Conservation (phyloP, 2,329 filamentous ascomycete genomes). For the Colletotrichum euphorbiae region DNA sequence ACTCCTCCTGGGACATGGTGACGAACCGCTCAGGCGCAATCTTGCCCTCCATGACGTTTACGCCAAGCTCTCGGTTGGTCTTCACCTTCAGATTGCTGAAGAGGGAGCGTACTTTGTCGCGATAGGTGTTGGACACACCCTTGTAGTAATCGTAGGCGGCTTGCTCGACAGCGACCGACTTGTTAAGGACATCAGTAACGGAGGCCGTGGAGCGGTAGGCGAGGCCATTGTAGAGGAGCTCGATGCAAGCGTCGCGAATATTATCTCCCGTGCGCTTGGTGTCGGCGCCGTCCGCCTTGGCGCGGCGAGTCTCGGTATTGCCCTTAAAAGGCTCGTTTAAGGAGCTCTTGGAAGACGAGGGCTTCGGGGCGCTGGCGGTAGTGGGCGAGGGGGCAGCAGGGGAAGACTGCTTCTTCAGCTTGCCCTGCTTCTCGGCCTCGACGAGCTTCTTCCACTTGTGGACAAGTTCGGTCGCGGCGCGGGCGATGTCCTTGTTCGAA, state of each 20-base stretch:
- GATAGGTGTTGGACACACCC: constrained; percentile 81
- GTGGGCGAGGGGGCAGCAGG: constrained; percentile 67
- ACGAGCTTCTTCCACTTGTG: constrained; percentile 88
- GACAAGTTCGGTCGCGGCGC: constrained; percentile 84
- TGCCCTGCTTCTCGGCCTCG: constrained; percentile 69
- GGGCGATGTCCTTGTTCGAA: constrained; percentile 82
- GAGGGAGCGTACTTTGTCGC: constrained; percentile 88
- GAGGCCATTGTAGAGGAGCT: constrained; percentile 93
- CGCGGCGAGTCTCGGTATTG: constrained; percentile 80
- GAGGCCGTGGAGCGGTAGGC: constrained; percentile 77
- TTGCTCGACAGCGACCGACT: constrained; percentile 83
- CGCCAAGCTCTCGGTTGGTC: constrained; percentile 82
- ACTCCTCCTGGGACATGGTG: constrained; percentile 87
- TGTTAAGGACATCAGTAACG: constrained; percentile 76
- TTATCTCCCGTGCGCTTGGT: constrained; percentile 79
- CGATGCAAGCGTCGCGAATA: constrained; percentile 86
- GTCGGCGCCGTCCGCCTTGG: constrained; percentile 84
- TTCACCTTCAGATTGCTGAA: constrained; percentile 96
- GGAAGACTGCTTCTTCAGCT: constrained; percentile 50
- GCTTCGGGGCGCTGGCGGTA: constrained; percentile 56
- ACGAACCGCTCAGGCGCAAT: constrained; percentile 82
- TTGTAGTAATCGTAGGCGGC: constrained; percentile 79
- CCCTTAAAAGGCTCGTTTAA: constrained; percentile 64
- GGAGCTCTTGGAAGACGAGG: constrained; percentile 48
- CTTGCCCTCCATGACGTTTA: constrained; percentile 79